These are phyloP conservation scores for Pythium aristosporum DNA, from an alignment of 352 stramenopile genomes.

Conservation along the genomic window DNA sequence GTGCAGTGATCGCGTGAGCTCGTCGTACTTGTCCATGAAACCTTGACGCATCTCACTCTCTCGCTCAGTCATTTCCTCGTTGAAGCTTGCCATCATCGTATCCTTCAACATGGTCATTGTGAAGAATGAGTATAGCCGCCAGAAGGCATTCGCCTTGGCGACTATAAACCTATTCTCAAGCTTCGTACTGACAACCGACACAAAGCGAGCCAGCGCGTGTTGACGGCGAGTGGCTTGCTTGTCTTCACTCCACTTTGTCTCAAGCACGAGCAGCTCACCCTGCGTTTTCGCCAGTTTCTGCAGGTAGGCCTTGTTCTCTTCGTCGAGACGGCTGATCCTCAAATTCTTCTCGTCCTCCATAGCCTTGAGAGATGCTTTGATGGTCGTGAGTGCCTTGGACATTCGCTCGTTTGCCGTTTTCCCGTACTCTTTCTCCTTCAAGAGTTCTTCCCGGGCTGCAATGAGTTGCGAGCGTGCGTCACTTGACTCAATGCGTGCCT, in stretches of 20 bases:
- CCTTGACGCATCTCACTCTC: constrained; percentile 46
- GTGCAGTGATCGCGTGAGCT: constrained; percentile 52
- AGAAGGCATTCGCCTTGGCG: constrained; percentile 34
- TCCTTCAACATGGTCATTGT: not conserved
- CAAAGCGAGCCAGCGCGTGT: constrained; percentile 26
- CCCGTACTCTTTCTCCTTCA: constrained; percentile 57
- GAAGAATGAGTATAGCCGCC: constrained; percentile 4
- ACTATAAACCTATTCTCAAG: constrained; percentile 22
- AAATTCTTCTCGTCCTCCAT: constrained; percentile 70
- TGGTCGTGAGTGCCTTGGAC: constrained; percentile 48
- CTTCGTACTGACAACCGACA: constrained; percentile 27
- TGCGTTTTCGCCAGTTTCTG: constrained; percentile 53
- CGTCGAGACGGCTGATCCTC: constrained; percentile 48
- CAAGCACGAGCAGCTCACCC: constrained; percentile 52
- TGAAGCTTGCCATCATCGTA: constrained; percentile 14
- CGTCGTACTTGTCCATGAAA: constrained; percentile 60
- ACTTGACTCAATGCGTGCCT: constrained; percentile 41
- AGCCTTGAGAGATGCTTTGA: constrained; percentile 56
- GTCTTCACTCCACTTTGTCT: constrained; percentile 45
- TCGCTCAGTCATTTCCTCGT: constrained; percentile 30
- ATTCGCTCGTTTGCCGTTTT: constrained; percentile 56
- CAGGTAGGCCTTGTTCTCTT: constrained; percentile 50
- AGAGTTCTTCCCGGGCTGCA: constrained; percentile 42
- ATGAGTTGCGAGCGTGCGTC: constrained; percentile 49
- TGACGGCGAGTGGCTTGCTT: constrained; percentile 35